Conservation (phyloP, 768 basidiomycete species). For the Piloderma croceum region DNA sequence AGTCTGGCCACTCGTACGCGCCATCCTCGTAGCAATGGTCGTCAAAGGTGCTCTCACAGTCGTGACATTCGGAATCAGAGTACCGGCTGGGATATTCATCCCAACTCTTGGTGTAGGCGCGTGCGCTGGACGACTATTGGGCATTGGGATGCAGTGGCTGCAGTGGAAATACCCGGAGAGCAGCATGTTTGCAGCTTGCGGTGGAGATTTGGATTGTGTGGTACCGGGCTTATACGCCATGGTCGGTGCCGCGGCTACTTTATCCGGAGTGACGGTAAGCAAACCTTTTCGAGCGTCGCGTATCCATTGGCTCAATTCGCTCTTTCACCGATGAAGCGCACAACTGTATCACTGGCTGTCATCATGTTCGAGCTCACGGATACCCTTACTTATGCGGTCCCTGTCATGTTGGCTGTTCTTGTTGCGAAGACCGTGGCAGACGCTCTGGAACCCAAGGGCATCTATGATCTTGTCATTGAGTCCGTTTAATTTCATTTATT, state of each 20-base stretch:
- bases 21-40: constrained; percentile 71
- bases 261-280: constrained; percentile 91
- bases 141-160: constrained; percentile 73
- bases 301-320: neutral
- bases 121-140: constrained; percentile 84
- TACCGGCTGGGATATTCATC: constrained; percentile 94
- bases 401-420: constrained; percentile 83
- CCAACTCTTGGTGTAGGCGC: constrained; percentile 94
- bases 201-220: constrained; percentile 65
- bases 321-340: constrained; percentile 44
- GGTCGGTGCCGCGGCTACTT: constrained; percentile 90
- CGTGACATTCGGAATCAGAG: constrained; percentile 88
- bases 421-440: constrained; percentile 90
- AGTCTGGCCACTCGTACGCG: constrained; percentile 55
- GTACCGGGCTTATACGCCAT: constrained; percentile 91
- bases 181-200: constrained; percentile 60
- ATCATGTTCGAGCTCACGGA: constrained; percentile 96
- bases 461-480: constrained; percentile 96
- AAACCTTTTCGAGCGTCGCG: constrained; percentile 4
- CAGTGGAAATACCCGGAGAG: constrained; percentile 58
- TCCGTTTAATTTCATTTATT: constrained; percentile 23
- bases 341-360: constrained; percentile 90
- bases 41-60: constrained; percentile 78
- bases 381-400: constrained; percentile 86
- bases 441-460: constrained; percentile 85